Percentiles rank a stretch among this genome's conserved stretches.
phyloP scores from a whole-genome alignment of 106 monocot species.

The Acorus calamus region DNA sequence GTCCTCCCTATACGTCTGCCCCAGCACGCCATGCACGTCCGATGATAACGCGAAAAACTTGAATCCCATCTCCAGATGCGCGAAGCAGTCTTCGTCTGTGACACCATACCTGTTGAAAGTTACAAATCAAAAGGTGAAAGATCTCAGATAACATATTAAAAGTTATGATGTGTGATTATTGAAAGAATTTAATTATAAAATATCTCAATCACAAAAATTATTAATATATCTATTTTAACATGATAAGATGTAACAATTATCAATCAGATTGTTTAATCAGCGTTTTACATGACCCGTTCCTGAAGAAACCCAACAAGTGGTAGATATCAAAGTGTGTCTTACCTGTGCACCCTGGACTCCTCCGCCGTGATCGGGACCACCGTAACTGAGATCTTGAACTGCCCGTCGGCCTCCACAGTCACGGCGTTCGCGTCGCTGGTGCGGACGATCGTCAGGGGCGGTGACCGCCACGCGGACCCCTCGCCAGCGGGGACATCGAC shows the following conservation, averaged over 20 bases:
- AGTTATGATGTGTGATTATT: too few relatives aligned
- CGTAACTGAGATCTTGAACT: neutral
- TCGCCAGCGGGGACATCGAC: constrained; percentile 9
- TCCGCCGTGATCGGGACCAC: constrained; percentile 22
- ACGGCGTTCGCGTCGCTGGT: constrained; percentile 7
- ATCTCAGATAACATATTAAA: too few relatives aligned
- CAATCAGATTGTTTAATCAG: too few relatives aligned
- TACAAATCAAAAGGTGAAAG: too few relatives aligned
- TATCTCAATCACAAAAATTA: too few relatives aligned
- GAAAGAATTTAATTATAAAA: too few relatives aligned
- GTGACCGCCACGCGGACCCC: constrained; percentile 7
- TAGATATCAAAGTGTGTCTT: too few relatives aligned
- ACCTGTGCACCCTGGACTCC: constrained; percentile 8
- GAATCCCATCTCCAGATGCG: constrained; percentile 22
- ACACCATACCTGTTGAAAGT: constrained; percentile 1
- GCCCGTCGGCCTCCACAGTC: constrained; percentile 6
- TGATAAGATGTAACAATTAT: too few relatives aligned
- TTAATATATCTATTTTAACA: too few relatives aligned
- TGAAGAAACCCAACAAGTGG: too few relatives aligned
- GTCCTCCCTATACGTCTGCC: constrained; percentile 15
- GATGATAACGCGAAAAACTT: constrained; percentile 6
- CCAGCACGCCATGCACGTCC: constrained; percentile 17
- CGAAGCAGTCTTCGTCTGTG: constrained; percentile 19
- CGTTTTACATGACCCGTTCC: too few relatives aligned
- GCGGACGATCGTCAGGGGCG: constrained; percentile 1